Conservation (phyloP, 495 filamentous ascomycete species). For the Aspergillus campestris region DNA sequence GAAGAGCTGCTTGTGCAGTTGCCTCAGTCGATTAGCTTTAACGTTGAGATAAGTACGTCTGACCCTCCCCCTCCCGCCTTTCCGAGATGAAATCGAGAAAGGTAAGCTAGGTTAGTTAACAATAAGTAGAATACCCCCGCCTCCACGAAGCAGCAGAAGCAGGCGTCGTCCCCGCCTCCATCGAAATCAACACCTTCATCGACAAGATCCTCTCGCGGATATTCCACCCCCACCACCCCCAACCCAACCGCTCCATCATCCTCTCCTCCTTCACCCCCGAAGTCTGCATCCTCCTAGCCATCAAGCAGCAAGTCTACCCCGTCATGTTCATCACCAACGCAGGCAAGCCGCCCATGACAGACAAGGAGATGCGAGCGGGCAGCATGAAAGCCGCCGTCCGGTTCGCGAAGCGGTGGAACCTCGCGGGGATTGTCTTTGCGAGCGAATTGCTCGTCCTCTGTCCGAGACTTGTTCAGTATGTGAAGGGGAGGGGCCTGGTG, state of each 20-base stretch:
- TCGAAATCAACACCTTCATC: constrained; percentile 36
- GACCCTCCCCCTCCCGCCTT: too few species aligned
- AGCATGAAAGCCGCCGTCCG: constrained; percentile 29
- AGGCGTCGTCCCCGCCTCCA: constrained; percentile 20
- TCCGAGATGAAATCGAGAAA: too few species aligned
- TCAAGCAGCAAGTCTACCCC: constrained; percentile 32
- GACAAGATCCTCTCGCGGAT: constrained; percentile 27
- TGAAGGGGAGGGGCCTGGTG: too few species aligned
- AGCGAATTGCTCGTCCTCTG: constrained; percentile 26
- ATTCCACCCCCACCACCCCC: constrained; percentile 4
- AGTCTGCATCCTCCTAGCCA: constrained; percentile 29
- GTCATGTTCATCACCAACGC: constrained; percentile 35
- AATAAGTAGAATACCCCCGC: constrained; percentile 20
- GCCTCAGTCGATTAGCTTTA: constrained; percentile 22
- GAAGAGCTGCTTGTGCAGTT: constrained; percentile 24
- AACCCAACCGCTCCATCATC: constrained; percentile 21
- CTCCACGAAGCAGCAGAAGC: constrained; percentile 32
- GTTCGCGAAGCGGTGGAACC: constrained; percentile 28
- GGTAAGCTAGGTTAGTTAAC: not conserved
- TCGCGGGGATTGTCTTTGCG: constrained; percentile 26
- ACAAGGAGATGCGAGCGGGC: constrained; percentile 20
- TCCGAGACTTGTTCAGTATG: constrained; percentile 16
- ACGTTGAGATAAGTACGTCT: constrained; percentile 37
- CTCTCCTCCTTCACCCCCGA: constrained; percentile 38
- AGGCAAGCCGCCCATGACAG: constrained; percentile 17